Evolutionary conservation across 2,329 filamentous ascomycete species (phyloP), one percentile per base, ranked within the genome.

Genomic region (Nemania abortiva): DNA sequence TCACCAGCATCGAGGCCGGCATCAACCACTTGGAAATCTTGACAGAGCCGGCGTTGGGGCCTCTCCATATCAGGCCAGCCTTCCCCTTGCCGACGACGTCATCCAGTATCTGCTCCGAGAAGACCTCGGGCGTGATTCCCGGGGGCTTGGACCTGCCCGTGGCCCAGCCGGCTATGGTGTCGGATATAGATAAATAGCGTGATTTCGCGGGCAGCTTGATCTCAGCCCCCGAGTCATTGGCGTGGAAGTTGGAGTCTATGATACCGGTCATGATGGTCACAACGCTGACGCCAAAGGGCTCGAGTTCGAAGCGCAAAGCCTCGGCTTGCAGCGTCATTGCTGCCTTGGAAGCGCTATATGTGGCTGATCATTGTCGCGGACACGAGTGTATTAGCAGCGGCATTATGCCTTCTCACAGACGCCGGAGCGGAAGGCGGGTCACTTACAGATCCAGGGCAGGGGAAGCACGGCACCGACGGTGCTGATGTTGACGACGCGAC

Each of bases 131-230:
- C 6, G 72, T 39, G 2, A 50, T 31, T 10, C 70, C 70, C 52
- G 57, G 49, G 1, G 72, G 72, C 39, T 70, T 71, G 31, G 62
- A 47, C 65, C 66, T 56, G 45, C 73, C 73, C 5, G 42, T 75
- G 5, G 72, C 71, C 72, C 70, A 74, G 18, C 66, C 64, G 29
- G 63, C 66, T 18, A 75, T 74, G 6, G 53, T 68, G 3, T 70
- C 34, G 24, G 69, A 27, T 60, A 75, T 75, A 6, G 58, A 45
- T 3, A 45, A 58, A 27, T 75, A 74, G 31, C 52, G 62, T 13
- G 71, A 75, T 2, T 2, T 37, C 3, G 50, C 4, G 10, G 71
- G 70, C 11, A 74, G 54, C 11, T 63, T 45, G 49, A 71, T 59
- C 0, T 27, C 15, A 22, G 61, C 49, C 15, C 39, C 39, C 18